These are phyloP conservation scores for Sonneratia alba DNA, from an alignment of 345 rosid genomes.

Conservation along the genomic window DNA sequence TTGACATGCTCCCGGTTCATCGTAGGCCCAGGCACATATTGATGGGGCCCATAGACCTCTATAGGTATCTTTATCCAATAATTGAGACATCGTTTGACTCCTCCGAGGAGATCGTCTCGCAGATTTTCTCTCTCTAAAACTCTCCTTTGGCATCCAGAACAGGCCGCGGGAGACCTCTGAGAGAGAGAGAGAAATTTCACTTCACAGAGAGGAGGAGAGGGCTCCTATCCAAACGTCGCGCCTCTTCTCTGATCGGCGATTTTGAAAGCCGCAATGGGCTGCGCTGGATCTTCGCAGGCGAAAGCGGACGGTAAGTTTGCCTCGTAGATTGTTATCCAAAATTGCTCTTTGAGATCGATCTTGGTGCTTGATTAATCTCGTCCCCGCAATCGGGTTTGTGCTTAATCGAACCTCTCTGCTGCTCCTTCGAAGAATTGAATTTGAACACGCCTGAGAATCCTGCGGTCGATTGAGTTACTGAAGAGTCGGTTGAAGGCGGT, in stretches of 20 bases:
- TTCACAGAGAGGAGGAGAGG: background rate
- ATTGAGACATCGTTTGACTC: slow-evolving; percentile 10
- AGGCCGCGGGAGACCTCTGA: background rate
- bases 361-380: background rate
- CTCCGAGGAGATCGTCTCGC: background rate
- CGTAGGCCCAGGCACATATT: background rate
- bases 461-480: background rate
- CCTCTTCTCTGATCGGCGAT: slow-evolving; percentile 1
- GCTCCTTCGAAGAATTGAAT: background rate
- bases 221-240: background rate
- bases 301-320: slow-evolving; percentile 44
- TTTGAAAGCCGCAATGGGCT: slow-evolving; percentile 40
- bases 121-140: background rate
- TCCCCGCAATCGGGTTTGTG: background rate
- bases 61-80: background rate
- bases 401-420: background rate
- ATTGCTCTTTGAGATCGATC: background rate
- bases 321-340: background rate
- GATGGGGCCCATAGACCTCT: too few relatives aligned
- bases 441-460: background rate
- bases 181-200: background rate
- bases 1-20: background rate
- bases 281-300: slow-evolving; percentile 66
- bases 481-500: background rate
- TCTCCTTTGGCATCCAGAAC: background rate